Evolutionary conservation across 768 basidiomycete genomes (phyloP).

Genomic region (Panaeolus papilionaceus): DNA sequence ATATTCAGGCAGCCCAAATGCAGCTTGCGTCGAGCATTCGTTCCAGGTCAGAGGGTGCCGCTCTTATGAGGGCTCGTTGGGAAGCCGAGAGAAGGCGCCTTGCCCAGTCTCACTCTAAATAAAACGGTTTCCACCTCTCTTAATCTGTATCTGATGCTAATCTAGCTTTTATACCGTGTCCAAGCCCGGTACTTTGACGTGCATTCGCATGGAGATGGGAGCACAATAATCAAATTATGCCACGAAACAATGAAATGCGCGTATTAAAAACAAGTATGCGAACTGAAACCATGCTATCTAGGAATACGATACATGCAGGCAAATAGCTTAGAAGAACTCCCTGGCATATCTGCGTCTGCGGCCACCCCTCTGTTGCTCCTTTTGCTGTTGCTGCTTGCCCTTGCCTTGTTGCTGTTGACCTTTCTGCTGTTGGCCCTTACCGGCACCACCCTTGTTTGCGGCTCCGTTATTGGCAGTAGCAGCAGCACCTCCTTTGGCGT

Average conservation of each 20-base stretch:
- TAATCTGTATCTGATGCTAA: slow-evolving; percentile 23
- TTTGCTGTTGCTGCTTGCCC: slow-evolving; percentile 17
- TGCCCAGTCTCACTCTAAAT: slow-evolving; percentile 17
- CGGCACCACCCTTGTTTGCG: neutral
- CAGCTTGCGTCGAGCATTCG: slow-evolving; percentile 61
- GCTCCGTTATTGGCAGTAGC: neutral
- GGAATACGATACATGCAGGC: slow-evolving; percentile 29
- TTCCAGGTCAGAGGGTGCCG: slow-evolving; percentile 71
- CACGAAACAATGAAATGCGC: slow-evolving; percentile 19
- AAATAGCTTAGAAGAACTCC: slow-evolving; percentile 20
- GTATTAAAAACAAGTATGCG: slow-evolving; percentile 26
- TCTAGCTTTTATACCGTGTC: slow-evolving; percentile 17
- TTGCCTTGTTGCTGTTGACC: slow-evolving; percentile 8
- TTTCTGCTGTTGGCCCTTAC: neutral
- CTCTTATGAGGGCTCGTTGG: slow-evolving; percentile 79
- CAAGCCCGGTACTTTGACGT: slow-evolving; percentile 14
- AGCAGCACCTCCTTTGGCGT: slow-evolving; percentile 18
- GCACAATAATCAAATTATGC: slow-evolving; percentile 28
- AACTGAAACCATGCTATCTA: slow-evolving; percentile 34
- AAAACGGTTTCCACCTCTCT: slow-evolving; percentile 4
- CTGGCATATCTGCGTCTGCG: slow-evolving; percentile 21
- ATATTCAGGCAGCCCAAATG: slow-evolving; percentile 67
- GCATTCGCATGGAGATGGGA: slow-evolving; percentile 1
- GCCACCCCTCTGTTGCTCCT: slow-evolving; percentile 1
- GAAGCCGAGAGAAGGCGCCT: slow-evolving; percentile 59